Conservation (phyloP, 768 basidiomycete species). For the Tremella mesenterica region DNA sequence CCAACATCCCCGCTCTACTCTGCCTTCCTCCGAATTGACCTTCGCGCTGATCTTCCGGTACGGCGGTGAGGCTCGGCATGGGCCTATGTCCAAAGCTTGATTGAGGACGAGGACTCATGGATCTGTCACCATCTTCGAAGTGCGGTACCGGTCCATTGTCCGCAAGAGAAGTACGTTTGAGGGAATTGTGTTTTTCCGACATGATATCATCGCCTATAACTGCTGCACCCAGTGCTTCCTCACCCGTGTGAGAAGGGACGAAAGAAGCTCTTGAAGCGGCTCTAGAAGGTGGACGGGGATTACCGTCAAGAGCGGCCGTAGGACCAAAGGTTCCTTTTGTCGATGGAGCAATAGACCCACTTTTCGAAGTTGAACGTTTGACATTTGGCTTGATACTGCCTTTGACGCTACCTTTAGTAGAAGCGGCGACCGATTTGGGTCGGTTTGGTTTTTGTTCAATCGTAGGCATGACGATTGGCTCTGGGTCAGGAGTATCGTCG, state of each 20-base stretch:
- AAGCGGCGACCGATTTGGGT: constrained; percentile 17
- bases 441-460: no score
- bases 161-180: constrained; percentile 10
- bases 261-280: constrained; percentile 15
- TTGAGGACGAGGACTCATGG: constrained; percentile 11
- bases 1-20: constrained; percentile 22
- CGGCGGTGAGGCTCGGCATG: constrained; percentile 23
- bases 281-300: constrained; percentile 4
- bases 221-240: constrained; percentile 8
- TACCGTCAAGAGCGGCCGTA: not conserved
- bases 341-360: constrained; percentile 4
- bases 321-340: no score
- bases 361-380: constrained; percentile 9
- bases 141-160: constrained; percentile 21
- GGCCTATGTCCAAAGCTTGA: constrained; percentile 28
- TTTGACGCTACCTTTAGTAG: constrained; percentile 21
- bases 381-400: no score
- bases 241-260: constrained; percentile 9
- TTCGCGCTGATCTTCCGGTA: constrained; percentile 22
- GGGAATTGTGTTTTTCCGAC: no score
- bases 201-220: no score
- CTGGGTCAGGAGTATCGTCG: constrained; percentile 19
- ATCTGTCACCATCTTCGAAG: constrained; percentile 21
- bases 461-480: not conserved
- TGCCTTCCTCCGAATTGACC: constrained; percentile 19